Conservation (phyloP, 805 yeast species). For the Geotrichum ghanense region DNA sequence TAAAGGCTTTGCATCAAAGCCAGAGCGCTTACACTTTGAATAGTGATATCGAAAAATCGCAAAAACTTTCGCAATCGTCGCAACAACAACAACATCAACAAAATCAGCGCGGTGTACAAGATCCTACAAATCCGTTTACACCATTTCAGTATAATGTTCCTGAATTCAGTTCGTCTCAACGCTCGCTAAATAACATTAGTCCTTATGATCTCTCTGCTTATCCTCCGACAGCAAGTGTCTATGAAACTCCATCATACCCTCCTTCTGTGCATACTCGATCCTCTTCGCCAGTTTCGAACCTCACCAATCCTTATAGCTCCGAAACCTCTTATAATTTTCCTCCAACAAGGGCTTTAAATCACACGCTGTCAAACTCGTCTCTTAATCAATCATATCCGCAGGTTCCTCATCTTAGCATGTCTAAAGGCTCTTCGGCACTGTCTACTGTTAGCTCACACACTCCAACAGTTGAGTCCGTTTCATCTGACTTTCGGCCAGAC, state of each 20-base stretch:
- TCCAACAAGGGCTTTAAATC: neutral
- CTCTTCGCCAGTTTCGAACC: neutral
- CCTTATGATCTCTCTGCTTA: neutral
- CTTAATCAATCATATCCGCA: neutral
- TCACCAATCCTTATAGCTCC: neutral
- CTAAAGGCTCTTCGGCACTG: neutral
- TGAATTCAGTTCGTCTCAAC: neutral
- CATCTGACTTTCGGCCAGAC: neutral
- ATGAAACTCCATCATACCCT: neutral
- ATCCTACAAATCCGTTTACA: neutral
- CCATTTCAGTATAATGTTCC: neutral
- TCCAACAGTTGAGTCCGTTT: neutral
- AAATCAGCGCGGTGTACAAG: too few species aligned
- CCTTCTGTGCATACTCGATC: neutral
- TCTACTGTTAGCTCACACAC: neutral
- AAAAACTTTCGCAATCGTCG: neutral
- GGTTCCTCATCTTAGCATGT: neutral
- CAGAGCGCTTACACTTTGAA: neutral
- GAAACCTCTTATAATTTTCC: neutral
- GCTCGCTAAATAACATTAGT: neutral
- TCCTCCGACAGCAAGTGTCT: neutral
- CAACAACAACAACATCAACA: neutral
- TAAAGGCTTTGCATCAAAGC: neutral
- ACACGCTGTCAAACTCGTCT: neutral
- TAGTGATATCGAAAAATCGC: too few species aligned